These are phyloP conservation scores for Ocimum tenuiflorum DNA, from an alignment of 257 asterid species.

Conservation along the genomic window DNA sequence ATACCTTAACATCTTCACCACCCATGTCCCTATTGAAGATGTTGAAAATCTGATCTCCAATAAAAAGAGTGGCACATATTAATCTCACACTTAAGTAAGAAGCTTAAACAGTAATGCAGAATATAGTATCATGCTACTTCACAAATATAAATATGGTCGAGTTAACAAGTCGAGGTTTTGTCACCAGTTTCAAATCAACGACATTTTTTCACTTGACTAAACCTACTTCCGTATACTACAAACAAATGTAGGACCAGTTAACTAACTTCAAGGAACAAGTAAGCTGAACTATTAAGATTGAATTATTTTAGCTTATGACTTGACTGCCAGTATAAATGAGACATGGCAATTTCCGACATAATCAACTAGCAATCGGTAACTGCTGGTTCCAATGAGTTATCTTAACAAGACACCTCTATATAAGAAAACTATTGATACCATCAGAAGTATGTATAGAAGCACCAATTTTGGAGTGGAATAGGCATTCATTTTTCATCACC, in stretches of 20 bases:
- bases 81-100: slow-evolving; percentile 13
- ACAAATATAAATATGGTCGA: neutral
- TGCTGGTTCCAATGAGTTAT: neutral
- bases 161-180: slow-evolving; percentile 6
- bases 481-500: neutral
- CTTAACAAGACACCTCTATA: neutral
- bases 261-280: neutral
- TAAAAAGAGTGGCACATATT: slow-evolving; percentile 17
- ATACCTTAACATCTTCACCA: slow-evolving; percentile 83
- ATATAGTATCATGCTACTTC: neutral
- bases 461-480: neutral
- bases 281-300: neutral
- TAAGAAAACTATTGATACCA: neutral
- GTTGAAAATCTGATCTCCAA: slow-evolving; percentile 57
- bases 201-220: neutral
- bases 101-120: neutral
- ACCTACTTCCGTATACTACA: slow-evolving; percentile 4
- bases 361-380: neutral
- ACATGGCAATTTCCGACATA: neutral
- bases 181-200: neutral
- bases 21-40: slow-evolving; percentile 57
- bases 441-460: neutral
- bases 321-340: neutral
- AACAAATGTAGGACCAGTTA: neutral
- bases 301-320: neutral